Percentiles rank a stretch among this genome's conserved stretches.
phyloP scores from a whole-genome alignment of 306 rosid species.

The Gleditsia sinensis region DNA sequence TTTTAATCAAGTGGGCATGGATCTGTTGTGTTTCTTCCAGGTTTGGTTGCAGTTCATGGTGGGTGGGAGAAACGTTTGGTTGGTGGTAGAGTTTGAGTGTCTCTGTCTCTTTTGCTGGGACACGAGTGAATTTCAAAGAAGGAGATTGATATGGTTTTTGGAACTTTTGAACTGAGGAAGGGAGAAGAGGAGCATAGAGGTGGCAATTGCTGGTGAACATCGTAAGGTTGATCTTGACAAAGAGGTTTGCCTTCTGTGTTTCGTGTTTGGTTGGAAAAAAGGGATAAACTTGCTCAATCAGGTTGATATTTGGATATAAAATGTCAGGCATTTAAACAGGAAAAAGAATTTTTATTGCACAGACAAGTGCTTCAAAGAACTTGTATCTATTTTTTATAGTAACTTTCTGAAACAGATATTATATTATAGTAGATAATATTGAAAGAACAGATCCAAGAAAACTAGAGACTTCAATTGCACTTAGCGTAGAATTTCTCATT shows the following conservation, averaged over 20 bases:
- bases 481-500: constrained; percentile 69
- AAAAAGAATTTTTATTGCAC: no score
- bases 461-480: constrained; percentile 38
- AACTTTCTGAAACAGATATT: background rate
- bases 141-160: constrained; percentile 28
- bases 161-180: constrained; percentile 31
- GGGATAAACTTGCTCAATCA: no score
- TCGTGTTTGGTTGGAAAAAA: no score
- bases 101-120: constrained; percentile 14
- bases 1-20: constrained; percentile 65
- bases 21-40: constrained; percentile 57
- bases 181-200: constrained; percentile 35
- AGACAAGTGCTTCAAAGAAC: no score
- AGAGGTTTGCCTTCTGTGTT: no score
- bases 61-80: constrained; percentile 4
- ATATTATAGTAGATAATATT: background rate
- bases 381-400: no score
- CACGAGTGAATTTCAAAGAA: constrained; percentile 32
- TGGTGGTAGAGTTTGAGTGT: background rate
- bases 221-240: background rate
- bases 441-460: background rate
- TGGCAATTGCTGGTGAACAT: constrained; percentile 39
- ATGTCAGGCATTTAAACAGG: no score
- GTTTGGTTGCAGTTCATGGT: constrained; percentile 26
- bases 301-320: no score